These are phyloP conservation scores for Sabuloglossum arenarium DNA, from an alignment of 495 filamentous ascomycete species.

Conservation along the genomic window DNA sequence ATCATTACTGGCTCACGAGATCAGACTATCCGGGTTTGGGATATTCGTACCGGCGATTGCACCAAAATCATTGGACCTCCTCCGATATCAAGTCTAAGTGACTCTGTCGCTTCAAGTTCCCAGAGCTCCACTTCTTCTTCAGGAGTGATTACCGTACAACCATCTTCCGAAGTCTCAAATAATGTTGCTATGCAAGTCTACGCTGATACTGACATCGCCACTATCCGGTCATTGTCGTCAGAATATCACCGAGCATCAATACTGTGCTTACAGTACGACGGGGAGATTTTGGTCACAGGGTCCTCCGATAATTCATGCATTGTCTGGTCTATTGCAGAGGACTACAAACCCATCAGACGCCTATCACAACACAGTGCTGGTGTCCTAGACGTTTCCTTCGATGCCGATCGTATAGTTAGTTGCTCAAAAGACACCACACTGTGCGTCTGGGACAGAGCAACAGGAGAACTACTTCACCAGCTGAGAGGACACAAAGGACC, in stretches of 20 bases:
- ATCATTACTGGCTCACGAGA: conserved; percentile 94
- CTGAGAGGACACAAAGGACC: conserved; percentile 71
- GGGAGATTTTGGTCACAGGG: conserved; percentile 79
- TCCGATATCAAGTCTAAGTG: background rate
- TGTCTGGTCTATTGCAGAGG: conserved; percentile 60
- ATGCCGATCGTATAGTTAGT: conserved; percentile 78
- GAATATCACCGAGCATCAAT: conserved; percentile 67
- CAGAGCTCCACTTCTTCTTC: conserved; percentile 5
- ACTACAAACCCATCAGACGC: conserved; percentile 57
- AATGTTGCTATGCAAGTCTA: background rate
- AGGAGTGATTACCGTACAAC: background rate
- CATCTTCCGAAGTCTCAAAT: background rate
- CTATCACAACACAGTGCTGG: conserved; percentile 62
- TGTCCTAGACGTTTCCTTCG: conserved; percentile 82
- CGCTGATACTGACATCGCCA: conserved; percentile 17
- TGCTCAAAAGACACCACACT: conserved; percentile 89
- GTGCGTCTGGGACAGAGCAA: conserved; percentile 77
- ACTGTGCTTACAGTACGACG: conserved; percentile 85
- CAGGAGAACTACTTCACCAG: conserved; percentile 47
- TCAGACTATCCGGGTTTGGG: conserved; percentile 87
- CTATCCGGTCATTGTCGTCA: background rate
- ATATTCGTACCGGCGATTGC: conserved; percentile 68
- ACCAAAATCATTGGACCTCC: conserved; percentile 50
- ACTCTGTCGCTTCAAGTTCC: conserved; percentile 9
- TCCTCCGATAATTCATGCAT: conserved; percentile 87